Conservation (phyloP, 2,329 filamentous ascomycete species). For the Didymella arachidicola region DNA sequence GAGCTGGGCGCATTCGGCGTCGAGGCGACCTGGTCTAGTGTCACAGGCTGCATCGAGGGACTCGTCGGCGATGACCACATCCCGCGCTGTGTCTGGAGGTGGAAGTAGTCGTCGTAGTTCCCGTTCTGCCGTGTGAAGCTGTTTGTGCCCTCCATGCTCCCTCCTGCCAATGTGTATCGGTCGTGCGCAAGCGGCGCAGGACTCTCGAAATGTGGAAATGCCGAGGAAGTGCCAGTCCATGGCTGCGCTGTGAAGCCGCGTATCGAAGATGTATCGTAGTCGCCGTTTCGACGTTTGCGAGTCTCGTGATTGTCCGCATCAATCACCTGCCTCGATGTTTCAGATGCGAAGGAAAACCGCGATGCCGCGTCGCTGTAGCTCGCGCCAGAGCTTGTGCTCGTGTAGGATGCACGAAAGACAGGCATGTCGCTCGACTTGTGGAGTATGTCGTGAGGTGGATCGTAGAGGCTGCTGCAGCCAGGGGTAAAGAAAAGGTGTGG, state of each 20-base stretch:
- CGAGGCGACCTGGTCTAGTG: conserved; percentile 22
- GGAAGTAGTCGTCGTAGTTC: conserved; percentile 54
- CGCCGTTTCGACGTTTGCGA: conserved; percentile 41
- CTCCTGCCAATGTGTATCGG: conserved; percentile 58
- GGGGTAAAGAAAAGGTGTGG: conserved; percentile 22
- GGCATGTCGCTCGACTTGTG: conserved; percentile 40
- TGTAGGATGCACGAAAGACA: conserved; percentile 34
- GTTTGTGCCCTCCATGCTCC: conserved; percentile 58
- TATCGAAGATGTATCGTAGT: conserved; percentile 21
- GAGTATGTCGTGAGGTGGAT: conserved; percentile 34
- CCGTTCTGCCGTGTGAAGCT: conserved; percentile 49
- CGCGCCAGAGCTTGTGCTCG: conserved; percentile 24
- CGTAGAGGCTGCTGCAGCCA: conserved; percentile 32
- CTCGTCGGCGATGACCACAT: conserved; percentile 46
- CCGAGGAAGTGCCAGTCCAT: conserved; percentile 35
- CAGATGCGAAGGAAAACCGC: conserved; percentile 36
- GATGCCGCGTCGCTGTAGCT: conserved; percentile 33
- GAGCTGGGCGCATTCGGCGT: conserved; percentile 29
- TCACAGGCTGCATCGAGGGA: conserved; percentile 28
- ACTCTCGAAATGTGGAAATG: conserved; percentile 39
- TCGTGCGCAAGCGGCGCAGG: conserved; percentile 61
- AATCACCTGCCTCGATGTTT: conserved; percentile 43
- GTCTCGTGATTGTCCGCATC: conserved; percentile 40
- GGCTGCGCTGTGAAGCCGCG: conserved; percentile 24
- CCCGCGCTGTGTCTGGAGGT: conserved; percentile 47